These are phyloP conservation scores for Aegilops speltoides DNA, from an alignment of 176 grass and related monocot genomes.

Conservation along the genomic window DNA sequence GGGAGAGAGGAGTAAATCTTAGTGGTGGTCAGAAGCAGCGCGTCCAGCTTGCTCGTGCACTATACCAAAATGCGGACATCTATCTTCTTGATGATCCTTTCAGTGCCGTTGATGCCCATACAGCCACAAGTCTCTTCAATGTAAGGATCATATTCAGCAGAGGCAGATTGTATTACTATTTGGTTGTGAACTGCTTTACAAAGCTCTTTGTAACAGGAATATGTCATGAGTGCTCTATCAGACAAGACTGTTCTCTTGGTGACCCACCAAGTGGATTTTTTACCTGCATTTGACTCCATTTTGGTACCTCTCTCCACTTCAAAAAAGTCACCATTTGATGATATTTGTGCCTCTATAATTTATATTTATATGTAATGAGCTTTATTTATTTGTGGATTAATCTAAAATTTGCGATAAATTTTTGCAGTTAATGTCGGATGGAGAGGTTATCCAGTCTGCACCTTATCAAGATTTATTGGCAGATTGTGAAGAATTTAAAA, in stretches of 20 bases:
- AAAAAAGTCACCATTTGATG: background rate
- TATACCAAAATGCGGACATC: constrained; percentile 85
- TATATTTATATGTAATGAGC: background rate
- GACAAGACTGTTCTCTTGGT: constrained; percentile 78
- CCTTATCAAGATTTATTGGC: constrained; percentile 58
- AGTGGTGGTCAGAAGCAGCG: constrained; percentile 97
- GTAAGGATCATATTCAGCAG: constrained; percentile 33
- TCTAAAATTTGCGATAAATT: background rate
- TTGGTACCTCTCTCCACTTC: constrained; percentile 29
- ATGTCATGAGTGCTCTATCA: constrained; percentile 77
- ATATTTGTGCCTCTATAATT: background rate
- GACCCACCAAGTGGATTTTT: constrained; percentile 93
- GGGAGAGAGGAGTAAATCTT: constrained; percentile 91
- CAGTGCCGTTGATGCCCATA: constrained; percentile 95
- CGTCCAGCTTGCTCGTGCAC: constrained; percentile 83
- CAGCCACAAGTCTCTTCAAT: constrained; percentile 83
- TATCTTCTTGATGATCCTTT: constrained; percentile 98
- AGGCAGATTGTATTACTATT: background rate
- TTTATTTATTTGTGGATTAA: background rate
- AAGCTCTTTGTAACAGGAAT: constrained; percentile 50
- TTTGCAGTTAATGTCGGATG: constrained; percentile 81
- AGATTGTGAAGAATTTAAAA: constrained; percentile 68
- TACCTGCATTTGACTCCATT: constrained; percentile 70
- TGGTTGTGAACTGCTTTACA: background rate
- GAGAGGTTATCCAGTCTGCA: constrained; percentile 53